Evolutionary conservation across 306 rosid genomes (phyloP), one percentile per base, ranked within the genome.

Genomic region (Cucurbita ficifolia): DNA sequence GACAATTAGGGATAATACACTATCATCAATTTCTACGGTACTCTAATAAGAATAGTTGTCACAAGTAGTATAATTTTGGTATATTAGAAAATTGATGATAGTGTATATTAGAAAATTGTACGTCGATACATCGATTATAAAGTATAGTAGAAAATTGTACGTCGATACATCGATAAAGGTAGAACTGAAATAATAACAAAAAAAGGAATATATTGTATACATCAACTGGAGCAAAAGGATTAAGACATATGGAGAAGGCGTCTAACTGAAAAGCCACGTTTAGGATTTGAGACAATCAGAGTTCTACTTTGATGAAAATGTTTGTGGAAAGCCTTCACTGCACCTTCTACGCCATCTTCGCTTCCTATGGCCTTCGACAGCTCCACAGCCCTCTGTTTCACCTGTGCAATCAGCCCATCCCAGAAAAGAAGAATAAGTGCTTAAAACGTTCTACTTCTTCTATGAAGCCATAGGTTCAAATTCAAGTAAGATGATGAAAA

Each of bases 311-410:
- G 59, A 33, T 79, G 83, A 75, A 82, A 93, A 80, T 90, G 95
- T 79, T 84, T 86, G 73, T 88, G 83, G 80, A 94, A 94, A 68
- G 97, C 94, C 70, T 78, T 79, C 79, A 94, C 97, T 40, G 97
- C 93, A 75, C 95, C 95, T 4, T 45, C 56, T 10, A 82, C 97
- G 21, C 98, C 97, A 61, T 94, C 95, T 79, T 94, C 97, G 13
- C 83, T 74, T 84, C 84, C 89, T 86, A 94, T 89, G 79, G 89
- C 88, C 10, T 85, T 77, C 4, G 98, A 87, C 45, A 94, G 74
- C 79, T 87, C 87, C 68, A 77, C 39, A 16, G 97, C 92, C 18
- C 86, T 75, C 75, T 50, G 71, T 78, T 87, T 88, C 67, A 94
- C 92, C 98, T 94, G 29, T 24, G 89, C 79, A 77, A 29, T 8